These are phyloP conservation scores for Penicillium argentinense DNA, from an alignment of 495 filamentous ascomycete genomes.

Conservation along the genomic window DNA sequence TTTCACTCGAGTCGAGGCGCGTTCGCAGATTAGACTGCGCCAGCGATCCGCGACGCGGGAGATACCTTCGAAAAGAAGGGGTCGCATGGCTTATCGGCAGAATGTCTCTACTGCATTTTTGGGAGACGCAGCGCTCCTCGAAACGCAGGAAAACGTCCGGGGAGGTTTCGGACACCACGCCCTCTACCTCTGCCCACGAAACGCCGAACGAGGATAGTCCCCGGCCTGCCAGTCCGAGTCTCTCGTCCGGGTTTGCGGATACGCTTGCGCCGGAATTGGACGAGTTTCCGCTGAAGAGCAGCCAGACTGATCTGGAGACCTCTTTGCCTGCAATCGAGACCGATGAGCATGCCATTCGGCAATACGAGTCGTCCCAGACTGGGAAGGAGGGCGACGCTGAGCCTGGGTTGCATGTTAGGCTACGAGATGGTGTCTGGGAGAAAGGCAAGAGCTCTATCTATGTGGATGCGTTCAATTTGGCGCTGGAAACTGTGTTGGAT, in stretches of 20 bases:
- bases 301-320: conserved; percentile 71
- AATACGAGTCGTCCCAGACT: conserved; percentile 67
- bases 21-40: conserved; percentile 9
- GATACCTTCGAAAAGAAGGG: neutral
- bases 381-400: conserved; percentile 34
- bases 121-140: conserved; percentile 37
- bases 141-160: conserved; percentile 35
- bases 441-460: conserved; percentile 83
- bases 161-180: neutral
- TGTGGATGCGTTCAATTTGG: conserved; percentile 95
- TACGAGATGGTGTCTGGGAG: conserved; percentile 58
- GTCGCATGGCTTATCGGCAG: conserved; percentile 15
- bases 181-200: conserved; percentile 2
- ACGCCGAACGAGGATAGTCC: conserved; percentile 3
- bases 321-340: conserved; percentile 67
- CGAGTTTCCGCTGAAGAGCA: conserved; percentile 36
- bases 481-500: conserved; percentile 83
- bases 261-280: conserved; percentile 32
- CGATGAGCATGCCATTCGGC: conserved; percentile 70
- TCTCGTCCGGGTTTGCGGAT: conserved; percentile 10
- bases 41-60: too few relatives aligned
- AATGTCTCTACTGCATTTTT: conserved; percentile 47
- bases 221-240: conserved; percentile 18
- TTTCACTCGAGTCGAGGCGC: conserved; percentile 20
- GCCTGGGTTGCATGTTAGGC: conserved; percentile 42